A percentile compares a stretch with the other conserved stretches of the same genome.
Evolutionary conservation across 441 rosid species (phyloP).

Genomic region (Corymbia citriodora): DNA sequence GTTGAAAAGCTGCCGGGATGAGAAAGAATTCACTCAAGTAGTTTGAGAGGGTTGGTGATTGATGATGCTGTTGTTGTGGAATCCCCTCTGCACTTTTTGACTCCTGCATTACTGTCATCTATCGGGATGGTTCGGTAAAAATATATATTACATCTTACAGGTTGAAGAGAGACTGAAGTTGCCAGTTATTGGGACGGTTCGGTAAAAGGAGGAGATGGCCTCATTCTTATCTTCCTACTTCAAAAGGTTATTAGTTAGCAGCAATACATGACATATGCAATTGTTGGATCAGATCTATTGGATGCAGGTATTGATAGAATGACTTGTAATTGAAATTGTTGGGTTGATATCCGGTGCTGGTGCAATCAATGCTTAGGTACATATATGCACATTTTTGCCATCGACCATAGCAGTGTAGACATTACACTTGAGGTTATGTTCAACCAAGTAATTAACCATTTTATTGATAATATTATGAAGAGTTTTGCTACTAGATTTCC

Average conservation of each 20-base stretch:
- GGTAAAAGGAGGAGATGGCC: not conserved
- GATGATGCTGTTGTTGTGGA: not conserved
- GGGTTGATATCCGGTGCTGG: not conserved
- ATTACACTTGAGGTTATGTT: not conserved
- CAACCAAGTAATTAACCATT: not conserved
- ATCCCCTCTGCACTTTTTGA: not conserved
- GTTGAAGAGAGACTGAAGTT: not conserved
- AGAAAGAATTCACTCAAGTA: not conserved
- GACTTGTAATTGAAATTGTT: not conserved
- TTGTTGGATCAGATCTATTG: not conserved
- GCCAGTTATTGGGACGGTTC: not conserved
- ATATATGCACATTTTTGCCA: too few relatives aligned
- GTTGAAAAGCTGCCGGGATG: fast-evolving
- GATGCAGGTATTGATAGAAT: not conserved
- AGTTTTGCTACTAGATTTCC: not conserved
- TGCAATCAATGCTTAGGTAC: not conserved
- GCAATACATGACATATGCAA: not conserved
- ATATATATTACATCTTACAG: not conserved
- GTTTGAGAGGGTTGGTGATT: not conserved
- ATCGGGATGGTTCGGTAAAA: not conserved
- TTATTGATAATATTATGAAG: not conserved
- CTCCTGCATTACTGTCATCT: not conserved
- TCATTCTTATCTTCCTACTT: not conserved
- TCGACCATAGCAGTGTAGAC: not conserved
- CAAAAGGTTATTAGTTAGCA: not conserved